Evolutionary conservation across 2,329 filamentous ascomycete species (phyloP).

Genomic region (Claviceps africana): DNA sequence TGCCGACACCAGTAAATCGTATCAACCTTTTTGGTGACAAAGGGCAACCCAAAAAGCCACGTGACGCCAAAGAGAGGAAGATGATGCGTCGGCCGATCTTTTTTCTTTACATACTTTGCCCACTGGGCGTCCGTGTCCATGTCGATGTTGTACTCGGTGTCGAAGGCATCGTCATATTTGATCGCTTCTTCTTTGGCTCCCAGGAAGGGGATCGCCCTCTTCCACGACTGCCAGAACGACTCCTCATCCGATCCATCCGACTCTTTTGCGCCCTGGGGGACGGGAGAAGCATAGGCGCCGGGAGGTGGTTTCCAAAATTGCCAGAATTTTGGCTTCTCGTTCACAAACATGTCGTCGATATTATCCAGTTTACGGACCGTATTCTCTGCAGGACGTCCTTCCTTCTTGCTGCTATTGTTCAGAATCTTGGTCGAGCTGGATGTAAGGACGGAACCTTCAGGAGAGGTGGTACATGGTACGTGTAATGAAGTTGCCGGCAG

Average conservation of each 20-base stretch:
- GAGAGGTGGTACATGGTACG: conserved; percentile 21
- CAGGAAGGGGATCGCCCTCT: conserved; percentile 34
- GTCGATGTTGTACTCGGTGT: conserved; percentile 42
- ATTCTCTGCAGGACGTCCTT: conserved; percentile 23
- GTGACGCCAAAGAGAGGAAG: conserved; percentile 46
- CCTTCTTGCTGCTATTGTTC: conserved; percentile 1
- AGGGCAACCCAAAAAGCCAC: conserved; percentile 68
- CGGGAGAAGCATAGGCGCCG: conserved; percentile 46
- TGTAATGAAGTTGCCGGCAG: conserved; percentile 18
- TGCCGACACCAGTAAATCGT: conserved; percentile 84
- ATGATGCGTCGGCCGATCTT: conserved; percentile 73
- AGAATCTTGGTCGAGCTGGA: conserved; percentile 21
- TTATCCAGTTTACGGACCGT: conserved; percentile 38
- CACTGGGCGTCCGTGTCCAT: conserved; percentile 56
- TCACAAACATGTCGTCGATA: conserved; percentile 33
- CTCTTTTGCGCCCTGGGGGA: conserved; percentile 41
- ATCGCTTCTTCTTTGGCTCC: conserved; percentile 26
- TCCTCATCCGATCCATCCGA: conserved; percentile 27
- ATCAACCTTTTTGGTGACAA: conserved; percentile 82
- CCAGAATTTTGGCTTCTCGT: conserved; percentile 38
- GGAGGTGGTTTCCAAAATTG: conserved; percentile 51
- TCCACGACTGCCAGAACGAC: conserved; percentile 37
- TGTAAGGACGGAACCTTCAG: conserved; percentile 24
- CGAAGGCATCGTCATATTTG: conserved; percentile 50
- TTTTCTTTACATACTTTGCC: conserved; percentile 69